These are phyloP conservation scores for Recurvomyces mirabilis DNA, from an alignment of 495 filamentous ascomycete genomes.

Conservation along the genomic window DNA sequence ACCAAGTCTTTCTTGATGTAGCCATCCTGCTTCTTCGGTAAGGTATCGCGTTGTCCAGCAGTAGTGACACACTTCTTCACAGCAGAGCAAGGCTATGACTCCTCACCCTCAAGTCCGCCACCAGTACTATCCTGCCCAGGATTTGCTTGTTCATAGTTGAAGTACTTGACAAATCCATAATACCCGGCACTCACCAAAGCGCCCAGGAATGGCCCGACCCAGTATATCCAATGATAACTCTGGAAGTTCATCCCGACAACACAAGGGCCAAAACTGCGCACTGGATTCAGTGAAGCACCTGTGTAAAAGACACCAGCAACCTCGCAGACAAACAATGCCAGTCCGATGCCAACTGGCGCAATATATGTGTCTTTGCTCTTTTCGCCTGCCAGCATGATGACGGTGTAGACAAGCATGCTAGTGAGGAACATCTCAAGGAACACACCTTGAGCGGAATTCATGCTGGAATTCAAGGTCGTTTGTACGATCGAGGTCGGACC, in stretches of 20 bases:
- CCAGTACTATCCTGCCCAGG: conserved; percentile 50
- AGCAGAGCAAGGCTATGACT: too few species aligned
- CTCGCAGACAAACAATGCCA: conserved; percentile 61
- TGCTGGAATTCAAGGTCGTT: conserved; percentile 46
- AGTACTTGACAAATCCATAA: conserved; percentile 35
- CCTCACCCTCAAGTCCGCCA: conserved; percentile 1
- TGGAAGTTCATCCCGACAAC: conserved; percentile 14
- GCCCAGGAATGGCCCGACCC: conserved; percentile 27
- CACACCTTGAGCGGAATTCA: conserved; percentile 52
- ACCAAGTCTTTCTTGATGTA: too few species aligned
- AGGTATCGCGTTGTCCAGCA: too few species aligned
- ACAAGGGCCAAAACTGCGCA: conserved; percentile 19
- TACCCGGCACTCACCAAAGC: conserved; percentile 27
- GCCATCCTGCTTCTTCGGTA: too few species aligned
- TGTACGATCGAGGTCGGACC: conserved; percentile 37
- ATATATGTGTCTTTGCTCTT: conserved; percentile 67
- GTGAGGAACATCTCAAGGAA: conserved; percentile 79
- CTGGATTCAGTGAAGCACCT: conserved; percentile 23
- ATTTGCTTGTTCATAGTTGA: conserved; percentile 68
- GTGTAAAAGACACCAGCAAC: conserved; percentile 42
- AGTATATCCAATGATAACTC: conserved; percentile 25
- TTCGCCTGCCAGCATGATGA: conserved; percentile 71
- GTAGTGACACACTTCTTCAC: too few species aligned
- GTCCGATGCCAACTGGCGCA: conserved; percentile 65
- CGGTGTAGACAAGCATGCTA: conserved; percentile 59